Percentiles rank a stretch among this genome's conserved stretches.
These are phyloP conservation scores for Vitis hybrid DNA, from an alignment of 177 flowering plant genomes.

Conservation along the genomic window DNA sequence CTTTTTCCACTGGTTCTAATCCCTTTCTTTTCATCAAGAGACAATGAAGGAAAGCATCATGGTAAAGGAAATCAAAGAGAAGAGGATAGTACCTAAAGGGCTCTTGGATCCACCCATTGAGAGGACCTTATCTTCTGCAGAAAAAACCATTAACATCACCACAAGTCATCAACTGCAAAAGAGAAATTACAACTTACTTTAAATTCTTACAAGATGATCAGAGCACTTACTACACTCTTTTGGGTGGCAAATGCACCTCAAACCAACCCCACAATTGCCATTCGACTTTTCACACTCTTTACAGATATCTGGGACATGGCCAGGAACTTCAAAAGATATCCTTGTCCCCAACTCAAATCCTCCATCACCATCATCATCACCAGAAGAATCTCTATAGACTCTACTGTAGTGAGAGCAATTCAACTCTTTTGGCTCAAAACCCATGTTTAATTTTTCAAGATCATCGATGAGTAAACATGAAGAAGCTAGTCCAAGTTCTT, in stretches of 20 bases:
- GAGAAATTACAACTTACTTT: background rate
- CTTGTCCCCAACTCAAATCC: constrained; percentile 45
- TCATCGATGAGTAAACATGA: constrained; percentile 44
- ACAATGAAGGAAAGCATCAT: background rate
- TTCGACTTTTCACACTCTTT: constrained; percentile 54
- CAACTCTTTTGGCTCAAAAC: constrained; percentile 50
- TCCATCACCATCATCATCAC: constrained; percentile 7
- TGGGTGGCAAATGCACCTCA: constrained; percentile 60
- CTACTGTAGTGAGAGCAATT: constrained; percentile 45
- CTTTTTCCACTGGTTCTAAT: background rate
- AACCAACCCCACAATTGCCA: constrained; percentile 61
- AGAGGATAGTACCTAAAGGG: constrained; percentile 19
- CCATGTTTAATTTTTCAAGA: constrained; percentile 28
- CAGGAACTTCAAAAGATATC: constrained; percentile 56
- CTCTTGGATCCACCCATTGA: constrained; percentile 24
- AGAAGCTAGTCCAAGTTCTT: constrained; percentile 6
- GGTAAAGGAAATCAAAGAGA: constrained; percentile 20
- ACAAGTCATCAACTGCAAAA: background rate
- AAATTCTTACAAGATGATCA: background rate
- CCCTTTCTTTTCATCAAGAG: background rate
- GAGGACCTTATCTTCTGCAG: constrained; percentile 55
- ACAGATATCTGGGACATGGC: constrained; percentile 50
- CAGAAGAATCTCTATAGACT: constrained; percentile 26
- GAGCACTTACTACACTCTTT: constrained; percentile 52
- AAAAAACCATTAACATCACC: constrained; percentile 6